Base-by-base conservation (phyloP, 2,329 filamentous ascomycete species). In the Chrysosporium keratinophilum region DNA sequence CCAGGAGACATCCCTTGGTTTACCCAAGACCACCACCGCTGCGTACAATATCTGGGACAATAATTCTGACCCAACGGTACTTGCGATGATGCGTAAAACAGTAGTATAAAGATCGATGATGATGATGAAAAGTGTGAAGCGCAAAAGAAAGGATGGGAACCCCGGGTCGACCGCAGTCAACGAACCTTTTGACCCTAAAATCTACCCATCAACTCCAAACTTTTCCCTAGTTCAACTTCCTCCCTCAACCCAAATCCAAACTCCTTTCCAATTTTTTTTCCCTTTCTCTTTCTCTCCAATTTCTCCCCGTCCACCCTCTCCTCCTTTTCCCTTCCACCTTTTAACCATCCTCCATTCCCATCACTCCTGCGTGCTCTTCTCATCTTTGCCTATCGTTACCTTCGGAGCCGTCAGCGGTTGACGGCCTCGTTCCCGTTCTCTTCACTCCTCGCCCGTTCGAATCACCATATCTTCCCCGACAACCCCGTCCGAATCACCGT, bases 231-330 rank as follows among this genome's bases (percentile, higher is more conserved):
- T 43, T 17, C 28, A 14, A 51, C 52, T 54, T 54, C 52, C 54
- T 54, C 50, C 55, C 56, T 55, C 53, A 58, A 51, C 53, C 50
- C 58, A 55, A 50, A 46, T 59, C 54, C 35, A 50, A 54, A 33
- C 47, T 52, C 55, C 58, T 54, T 44, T 49, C 59, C 55, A 48
- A 54, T 55, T 50, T 57, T 56, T 58, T 59, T 39, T 35, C 51
- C 41, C 40, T 45, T 49, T 50, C 48, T 48, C 42, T 55, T n/a
- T n/a, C 53, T 50, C 52, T 47, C 42, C 42, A 46, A 47, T 49
- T 41, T 46, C 28, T 54, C 34, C 53, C 51, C 46, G 55, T 50
- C 28, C 23, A 14, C 47, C 44, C 33, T 47, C 39, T 15, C 47
- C 35, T 12, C 14, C 23, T 39, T 50, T 35, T 40, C 19, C 15